Base-by-base conservation (phyloP, 169 alveolate genomes). In the Cyclospora cayetanensis region DNA sequence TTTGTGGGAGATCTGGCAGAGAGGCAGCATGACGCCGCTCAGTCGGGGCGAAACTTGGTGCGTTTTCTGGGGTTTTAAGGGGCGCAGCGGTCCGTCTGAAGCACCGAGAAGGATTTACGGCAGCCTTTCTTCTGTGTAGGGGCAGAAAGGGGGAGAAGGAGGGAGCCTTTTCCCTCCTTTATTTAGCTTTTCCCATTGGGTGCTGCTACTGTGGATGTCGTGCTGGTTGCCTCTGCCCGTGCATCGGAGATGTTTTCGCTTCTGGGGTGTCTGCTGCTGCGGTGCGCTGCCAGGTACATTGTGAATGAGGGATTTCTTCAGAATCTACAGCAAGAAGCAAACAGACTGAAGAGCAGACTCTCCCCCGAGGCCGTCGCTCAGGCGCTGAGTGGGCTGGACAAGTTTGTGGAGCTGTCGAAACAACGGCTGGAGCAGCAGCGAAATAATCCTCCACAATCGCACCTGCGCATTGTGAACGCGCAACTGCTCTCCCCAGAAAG, bases 1-100 rank as follows among this genome's bases (percentile, higher is more conserved):
- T 37, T 25, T 74, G 35, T 74, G 85, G 85, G 85, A 74, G 35
- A 43, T 74, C 42, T 74, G 85, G 85, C 85, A 74, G 60, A 37
- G 85, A 41, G 85, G 85, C 37, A 74, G 65, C 37, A 74, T 74
- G 85, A 74, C 85, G 39, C 85, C 85, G 7, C 52, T 74, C 27
- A 31, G n/a, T 5, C 31, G 25, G 20, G 85, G 85, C 46, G 85
- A 74, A 39, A 74, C 85, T 15, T 74, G 85, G 85, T 74, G 65
- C 31, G 85, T n/a, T n/a, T 41, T 12, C n/a, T n/a, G n/a, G n/a
- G n/a, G n/a, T n/a, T n/a, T n/a, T n/a, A n/a, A n/a, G n/a, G n/a
- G n/a, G n/a, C n/a, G n/a, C n/a, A n/a, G n/a, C n/a, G n/a, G n/a
- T n/a, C n/a, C n/a, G n/a, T n/a, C n/a, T n/a, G n/a, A n/a, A n/a